Evolutionary conservation across 495 filamentous ascomycete species (phyloP).

Genomic region (Aspergillus cristatus): DNA sequence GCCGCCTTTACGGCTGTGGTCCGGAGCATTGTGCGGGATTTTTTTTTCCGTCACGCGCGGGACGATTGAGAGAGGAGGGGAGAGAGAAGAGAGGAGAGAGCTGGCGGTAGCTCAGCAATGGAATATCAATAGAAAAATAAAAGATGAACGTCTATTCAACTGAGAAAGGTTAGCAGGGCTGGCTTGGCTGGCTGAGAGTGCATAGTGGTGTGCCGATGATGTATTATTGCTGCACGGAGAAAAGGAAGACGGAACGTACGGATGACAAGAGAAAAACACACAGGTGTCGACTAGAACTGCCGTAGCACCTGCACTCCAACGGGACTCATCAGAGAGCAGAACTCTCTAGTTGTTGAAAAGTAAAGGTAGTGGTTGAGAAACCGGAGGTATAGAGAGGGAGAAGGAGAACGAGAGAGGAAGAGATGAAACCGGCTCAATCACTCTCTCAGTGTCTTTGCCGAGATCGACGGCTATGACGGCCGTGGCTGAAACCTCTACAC

Average conservation of each 20-base stretch:
- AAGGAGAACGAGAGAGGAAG: constrained; percentile 7
- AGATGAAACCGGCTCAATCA: constrained; percentile 1
- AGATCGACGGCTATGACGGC: constrained; percentile 19
- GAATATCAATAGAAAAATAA: no score
- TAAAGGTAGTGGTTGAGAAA: constrained; percentile 9
- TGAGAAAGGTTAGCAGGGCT: no score
- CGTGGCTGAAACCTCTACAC: neutral
- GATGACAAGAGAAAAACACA: constrained; percentile 13
- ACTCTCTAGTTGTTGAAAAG: constrained; percentile 20
- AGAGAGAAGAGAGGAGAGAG: constrained; percentile 5
- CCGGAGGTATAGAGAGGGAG: constrained; percentile 7
- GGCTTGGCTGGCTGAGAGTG: no score
- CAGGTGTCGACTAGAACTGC: constrained; percentile 41
- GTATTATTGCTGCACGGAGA: no score
- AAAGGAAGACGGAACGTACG: constrained; percentile 17
- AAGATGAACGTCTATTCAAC: no score
- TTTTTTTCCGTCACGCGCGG: constrained; percentile 15
- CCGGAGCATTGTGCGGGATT: constrained; percentile 37
- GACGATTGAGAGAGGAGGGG: constrained; percentile 7
- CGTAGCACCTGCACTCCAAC: constrained; percentile 36
- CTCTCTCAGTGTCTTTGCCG: constrained; percentile 5
- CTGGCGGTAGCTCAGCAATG: no score
- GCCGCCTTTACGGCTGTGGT: constrained; percentile 38
- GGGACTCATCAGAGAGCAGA: constrained; percentile 39
- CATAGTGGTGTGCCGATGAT: no score